Base-by-base conservation (phyloP, 345 rosid species). In the Nasturtium officinale region DNA sequence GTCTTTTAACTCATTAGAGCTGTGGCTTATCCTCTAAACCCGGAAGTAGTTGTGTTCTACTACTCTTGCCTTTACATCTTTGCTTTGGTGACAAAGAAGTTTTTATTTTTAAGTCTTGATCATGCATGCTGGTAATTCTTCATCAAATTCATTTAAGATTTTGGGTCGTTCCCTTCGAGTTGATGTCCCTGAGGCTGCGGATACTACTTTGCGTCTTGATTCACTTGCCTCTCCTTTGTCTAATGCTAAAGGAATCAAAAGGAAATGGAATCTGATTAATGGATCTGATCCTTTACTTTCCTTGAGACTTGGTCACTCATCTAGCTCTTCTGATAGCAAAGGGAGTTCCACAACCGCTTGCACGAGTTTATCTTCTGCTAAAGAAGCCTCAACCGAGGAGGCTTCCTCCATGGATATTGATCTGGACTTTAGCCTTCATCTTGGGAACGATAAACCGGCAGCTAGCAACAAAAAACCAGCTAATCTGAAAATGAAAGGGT, bases 291-390 rank as follows among this genome's bases (percentile, higher is more conserved):
- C 93, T 26, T 81, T 86, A 17, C 82, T 91, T 59, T 87, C 86
- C 51, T 96, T 91, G 65, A 87, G 93, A 65, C 80, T 95, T 13
- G 91, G 96, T 45, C 81, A 77, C 45, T 73, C 93, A 5, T 65
- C 91, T 10, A 89, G 97, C 79, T 91, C 99, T 51, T 91, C 99
- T 5, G 96, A 95, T 75, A 91, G 96, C 78, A 90, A 90, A 81
- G 96, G 85, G 51, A 91, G 97, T 78, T 85, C 96, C 1, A 86
- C 84, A 51, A 89, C 96, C 74, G 92, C 83, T 77, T 85, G 87
- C 78, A 85, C 90, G 43, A 77, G 84, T 37, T 75, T 82, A 70
- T 90, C 97, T 60, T 87, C 97, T 10, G 85, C 91, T 47, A 94
- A 87, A 83, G 97, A 89, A 84, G 2, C 25, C 25, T 23, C 25